phyloP scores from a whole-genome alignment of 192 early-diverging fungal species.

The Paraglomus occultum region DNA sequence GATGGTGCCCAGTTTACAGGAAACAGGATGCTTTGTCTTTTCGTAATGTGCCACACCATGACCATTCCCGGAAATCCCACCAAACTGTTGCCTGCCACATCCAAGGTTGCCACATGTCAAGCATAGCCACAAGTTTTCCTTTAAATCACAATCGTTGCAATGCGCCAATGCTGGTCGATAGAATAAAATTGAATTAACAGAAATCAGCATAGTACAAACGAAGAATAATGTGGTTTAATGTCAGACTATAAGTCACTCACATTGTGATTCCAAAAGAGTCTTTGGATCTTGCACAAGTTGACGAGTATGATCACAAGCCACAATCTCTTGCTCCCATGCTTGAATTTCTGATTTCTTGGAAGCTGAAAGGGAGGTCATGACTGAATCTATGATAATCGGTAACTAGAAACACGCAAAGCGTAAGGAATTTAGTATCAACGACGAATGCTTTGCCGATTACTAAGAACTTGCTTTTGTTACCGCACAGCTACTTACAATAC shows the following conservation, averaged over 20 bases:
- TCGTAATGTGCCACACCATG: conserved; percentile 88
- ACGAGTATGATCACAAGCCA: conserved; percentile 75
- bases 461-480: background rate
- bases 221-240: too few relatives aligned
- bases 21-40: conserved; percentile 74
- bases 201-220: conserved; percentile 10
- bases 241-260: conserved; percentile 25
- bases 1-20: conserved; percentile 94
- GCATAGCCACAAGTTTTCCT: conserved; percentile 95
- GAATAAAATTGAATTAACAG: conserved; percentile 20
- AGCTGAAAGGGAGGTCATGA: conserved; percentile 78
- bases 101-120: conserved; percentile 90
- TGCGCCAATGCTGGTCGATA: conserved; percentile 56
- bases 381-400: conserved; percentile 57
- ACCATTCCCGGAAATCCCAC: conserved; percentile 89
- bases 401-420: conserved; percentile 44
- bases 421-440: background rate
- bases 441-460: too few relatives aligned
- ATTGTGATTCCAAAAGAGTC: conserved; percentile 46
- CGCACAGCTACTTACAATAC: conserved; percentile 45
- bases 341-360: conserved; percentile 85
- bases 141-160: conserved; percentile 81
- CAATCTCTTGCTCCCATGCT: conserved; percentile 89
- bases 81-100: conserved; percentile 93
- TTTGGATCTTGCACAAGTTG: conserved; percentile 62